These are phyloP conservation scores for Lodderomyces theae DNA, from an alignment of 1,139 yeast genomes.

Conservation along the genomic window DNA sequence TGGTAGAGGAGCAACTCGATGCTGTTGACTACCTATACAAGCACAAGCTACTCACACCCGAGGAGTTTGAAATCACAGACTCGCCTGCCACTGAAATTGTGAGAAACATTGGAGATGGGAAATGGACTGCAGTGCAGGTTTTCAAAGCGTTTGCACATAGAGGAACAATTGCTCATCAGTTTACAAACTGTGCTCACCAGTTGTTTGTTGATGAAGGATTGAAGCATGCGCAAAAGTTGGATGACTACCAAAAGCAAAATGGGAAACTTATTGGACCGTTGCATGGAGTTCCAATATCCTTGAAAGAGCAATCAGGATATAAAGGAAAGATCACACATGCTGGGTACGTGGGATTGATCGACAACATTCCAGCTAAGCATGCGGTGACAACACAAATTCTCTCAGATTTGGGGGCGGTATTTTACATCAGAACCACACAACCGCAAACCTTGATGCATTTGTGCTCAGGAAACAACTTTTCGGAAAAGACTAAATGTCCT, in stretches of 20 bases:
- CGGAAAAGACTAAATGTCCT: slow-evolving; percentile 41
- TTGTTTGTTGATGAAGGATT: slow-evolving; percentile 36
- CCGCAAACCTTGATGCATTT: slow-evolving; percentile 52
- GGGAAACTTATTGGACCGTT: slow-evolving; percentile 71
- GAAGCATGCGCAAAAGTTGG: slow-evolving; percentile 32
- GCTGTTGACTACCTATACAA: slow-evolving; percentile 44
- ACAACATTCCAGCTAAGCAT: slow-evolving; percentile 47
- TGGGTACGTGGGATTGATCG: slow-evolving; percentile 56
- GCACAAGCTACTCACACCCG: slow-evolving; percentile 39
- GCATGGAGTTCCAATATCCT: slow-evolving; percentile 76
- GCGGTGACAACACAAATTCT: slow-evolving; percentile 52
- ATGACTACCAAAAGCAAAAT: slow-evolving; percentile 39
- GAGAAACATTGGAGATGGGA: slow-evolving; percentile 31
- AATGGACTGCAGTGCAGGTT: slow-evolving; percentile 44
- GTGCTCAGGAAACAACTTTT: slow-evolving; percentile 40
- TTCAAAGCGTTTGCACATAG: slow-evolving; percentile 52
- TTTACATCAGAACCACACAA: slow-evolving; percentile 46
- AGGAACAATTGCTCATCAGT: slow-evolving; percentile 38
- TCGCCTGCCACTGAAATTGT: slow-evolving; percentile 36
- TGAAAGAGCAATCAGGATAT: slow-evolving; percentile 69
- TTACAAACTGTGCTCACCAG: slow-evolving; percentile 36
- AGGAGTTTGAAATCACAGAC: slow-evolving; percentile 50
- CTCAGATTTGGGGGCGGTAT: slow-evolving; percentile 65
- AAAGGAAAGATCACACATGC: slow-evolving; percentile 59
- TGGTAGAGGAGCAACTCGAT: slow-evolving; percentile 43